Evolutionary conservation across 192 early-diverging fungal species (phyloP).

Genomic region (Backusella mclennaniae): DNA sequence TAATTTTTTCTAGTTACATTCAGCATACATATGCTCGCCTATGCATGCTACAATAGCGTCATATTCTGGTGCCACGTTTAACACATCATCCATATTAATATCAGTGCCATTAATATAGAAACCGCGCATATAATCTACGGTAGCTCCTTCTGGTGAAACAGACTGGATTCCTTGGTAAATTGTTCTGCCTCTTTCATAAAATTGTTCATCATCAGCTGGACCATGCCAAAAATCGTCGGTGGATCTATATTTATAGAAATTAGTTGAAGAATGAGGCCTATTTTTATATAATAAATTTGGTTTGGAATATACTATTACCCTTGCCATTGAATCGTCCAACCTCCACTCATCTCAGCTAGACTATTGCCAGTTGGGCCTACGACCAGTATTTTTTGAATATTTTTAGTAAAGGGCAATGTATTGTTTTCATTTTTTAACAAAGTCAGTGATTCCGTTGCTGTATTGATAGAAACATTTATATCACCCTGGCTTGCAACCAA

Average conservation of each 20-base stretch:
- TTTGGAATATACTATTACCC: conserved; percentile 24
- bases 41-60: conserved; percentile 55
- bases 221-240: conserved; percentile 39
- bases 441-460: conserved; percentile 55
- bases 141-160: conserved; percentile 22
- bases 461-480: conserved; percentile 44
- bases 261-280: neutral
- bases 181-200: conserved; percentile 36
- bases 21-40: conserved; percentile 60
- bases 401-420: conserved; percentile 44
- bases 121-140: conserved; percentile 34
- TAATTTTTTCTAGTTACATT: conserved; percentile 30
- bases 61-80: conserved; percentile 33
- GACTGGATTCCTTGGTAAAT: conserved; percentile 33
- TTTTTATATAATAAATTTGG: neutral
- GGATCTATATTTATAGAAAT: neutral
- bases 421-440: conserved; percentile 53
- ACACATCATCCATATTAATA: conserved; percentile 15
- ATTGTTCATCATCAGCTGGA: conserved; percentile 45
- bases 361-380: conserved; percentile 59
- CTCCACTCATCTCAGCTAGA: conserved; percentile 52
- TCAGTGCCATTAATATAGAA: conserved; percentile 48
- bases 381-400: conserved; percentile 45
- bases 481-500: conserved; percentile 52
- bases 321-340: conserved; percentile 66